Evolutionary conservation across 306 rosid species (phyloP).

Genomic region (Leucaena leucocephala): DNA sequence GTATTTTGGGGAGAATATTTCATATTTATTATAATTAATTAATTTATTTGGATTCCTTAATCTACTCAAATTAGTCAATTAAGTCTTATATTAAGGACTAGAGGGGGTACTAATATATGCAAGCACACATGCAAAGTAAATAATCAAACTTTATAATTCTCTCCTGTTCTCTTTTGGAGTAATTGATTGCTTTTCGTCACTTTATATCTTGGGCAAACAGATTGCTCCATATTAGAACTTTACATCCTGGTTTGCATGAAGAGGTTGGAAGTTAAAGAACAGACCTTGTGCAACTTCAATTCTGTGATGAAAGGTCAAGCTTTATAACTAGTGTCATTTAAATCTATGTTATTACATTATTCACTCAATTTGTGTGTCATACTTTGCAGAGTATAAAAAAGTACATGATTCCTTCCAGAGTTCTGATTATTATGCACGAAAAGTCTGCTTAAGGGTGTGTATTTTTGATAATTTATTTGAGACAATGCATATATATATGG

Average conservation of each 20-base stretch:
- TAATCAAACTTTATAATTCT: background rate
- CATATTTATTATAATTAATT: no score
- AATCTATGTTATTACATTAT: constrained; percentile 27
- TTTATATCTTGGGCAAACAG: constrained; percentile 49
- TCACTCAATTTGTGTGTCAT: constrained; percentile 30
- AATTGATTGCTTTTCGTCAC: constrained; percentile 31
- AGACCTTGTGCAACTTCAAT: constrained; percentile 81
- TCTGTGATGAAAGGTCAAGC: constrained; percentile 79
- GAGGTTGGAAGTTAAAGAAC: constrained; percentile 86
- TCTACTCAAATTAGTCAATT: no score
- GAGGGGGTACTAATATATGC: background rate
- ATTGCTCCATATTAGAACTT: constrained; percentile 86
- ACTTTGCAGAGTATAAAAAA: constrained; percentile 74
- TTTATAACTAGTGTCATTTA: constrained; percentile 11
- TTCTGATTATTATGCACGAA: constrained; percentile 63
- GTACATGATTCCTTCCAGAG: constrained; percentile 68
- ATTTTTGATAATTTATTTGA: constrained; percentile 25
- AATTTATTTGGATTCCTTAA: no score
- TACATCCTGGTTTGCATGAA: constrained; percentile 87
- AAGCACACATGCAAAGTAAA: background rate
- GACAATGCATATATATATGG: constrained; percentile 12
- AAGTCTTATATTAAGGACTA: no score
- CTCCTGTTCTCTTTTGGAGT: constrained; percentile 18
- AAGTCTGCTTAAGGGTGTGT: constrained; percentile 78
- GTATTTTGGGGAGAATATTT: no score